phyloP scores from a whole-genome alignment of 2,329 filamentous ascomycete genomes.

The Karstenula rhodostoma region DNA sequence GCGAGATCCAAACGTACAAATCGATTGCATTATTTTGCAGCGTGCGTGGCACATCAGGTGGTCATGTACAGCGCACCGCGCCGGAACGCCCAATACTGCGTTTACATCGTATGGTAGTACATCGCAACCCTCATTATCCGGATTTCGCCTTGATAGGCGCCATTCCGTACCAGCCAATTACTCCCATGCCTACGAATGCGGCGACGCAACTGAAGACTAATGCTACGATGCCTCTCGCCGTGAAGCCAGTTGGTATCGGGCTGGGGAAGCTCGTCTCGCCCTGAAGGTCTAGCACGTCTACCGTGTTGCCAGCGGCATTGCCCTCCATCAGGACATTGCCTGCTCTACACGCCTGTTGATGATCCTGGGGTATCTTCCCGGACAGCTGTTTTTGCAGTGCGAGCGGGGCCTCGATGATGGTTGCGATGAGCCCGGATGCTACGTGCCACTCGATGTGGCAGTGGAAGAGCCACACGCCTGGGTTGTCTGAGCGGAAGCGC shows the following conservation, averaged over 20 bases:
- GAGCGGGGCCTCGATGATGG: constrained; percentile 60
- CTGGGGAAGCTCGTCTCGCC: constrained; percentile 62
- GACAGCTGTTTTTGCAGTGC: constrained; percentile 65
- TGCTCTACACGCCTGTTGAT: constrained; percentile 66
- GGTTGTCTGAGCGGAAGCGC: constrained; percentile 63
- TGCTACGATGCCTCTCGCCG: constrained; percentile 74
- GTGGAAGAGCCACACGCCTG: constrained; percentile 46
- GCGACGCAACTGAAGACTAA: constrained; percentile 75
- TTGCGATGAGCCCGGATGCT: constrained; percentile 59
- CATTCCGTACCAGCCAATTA: constrained; percentile 73
- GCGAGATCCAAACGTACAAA: neutral
- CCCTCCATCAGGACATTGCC: constrained; percentile 63
- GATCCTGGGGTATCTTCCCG: constrained; percentile 68
- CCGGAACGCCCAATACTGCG: neutral
- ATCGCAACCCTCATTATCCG: constrained; percentile 4
- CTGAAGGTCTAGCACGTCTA: constrained; percentile 64
- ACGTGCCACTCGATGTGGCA: constrained; percentile 52
- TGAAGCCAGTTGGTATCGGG: constrained; percentile 73
- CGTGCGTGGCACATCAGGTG: neutral
- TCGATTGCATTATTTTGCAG: neutral
- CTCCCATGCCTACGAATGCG: constrained; percentile 72
- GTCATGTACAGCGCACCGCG: neutral
- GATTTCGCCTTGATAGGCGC: constrained; percentile 36
- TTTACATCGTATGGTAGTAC: neutral
- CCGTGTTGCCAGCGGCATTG: constrained; percentile 78